Conservation (phyloP, 768 basidiomycete genomes). For the Boletus speciosus region DNA sequence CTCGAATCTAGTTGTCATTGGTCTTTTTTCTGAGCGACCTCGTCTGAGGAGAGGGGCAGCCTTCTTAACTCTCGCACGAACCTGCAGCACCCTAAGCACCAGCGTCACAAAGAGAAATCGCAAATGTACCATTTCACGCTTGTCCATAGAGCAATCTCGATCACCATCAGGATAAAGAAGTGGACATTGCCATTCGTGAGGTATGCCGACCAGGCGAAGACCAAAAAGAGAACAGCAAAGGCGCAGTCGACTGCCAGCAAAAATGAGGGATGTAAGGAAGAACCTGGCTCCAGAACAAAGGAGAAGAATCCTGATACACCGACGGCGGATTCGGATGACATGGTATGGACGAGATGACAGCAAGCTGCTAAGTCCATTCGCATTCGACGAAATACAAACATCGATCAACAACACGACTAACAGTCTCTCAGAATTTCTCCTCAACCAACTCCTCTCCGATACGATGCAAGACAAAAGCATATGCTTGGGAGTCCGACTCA, state of each 20-base stretch:
- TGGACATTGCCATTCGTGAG: conserved; percentile 66
- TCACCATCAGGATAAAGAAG: conserved; percentile 59
- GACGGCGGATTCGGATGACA: conserved; percentile 22
- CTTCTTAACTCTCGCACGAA: conserved; percentile 62
- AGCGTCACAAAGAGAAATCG: neutral
- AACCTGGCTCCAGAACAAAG: conserved; percentile 68
- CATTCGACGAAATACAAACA: conserved; percentile 12
- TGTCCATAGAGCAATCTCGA: conserved; percentile 70
- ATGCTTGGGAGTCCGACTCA: neutral
- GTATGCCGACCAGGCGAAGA: conserved; percentile 56
- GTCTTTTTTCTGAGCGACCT: conserved; percentile 22
- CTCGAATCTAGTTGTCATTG: conserved; percentile 12
- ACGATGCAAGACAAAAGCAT: conserved; percentile 14
- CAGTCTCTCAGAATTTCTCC: neutral
- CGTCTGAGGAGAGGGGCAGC: conserved; percentile 22
- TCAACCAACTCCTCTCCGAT: neutral
- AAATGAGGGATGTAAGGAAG: conserved; percentile 70
- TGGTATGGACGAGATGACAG: conserved; percentile 1
- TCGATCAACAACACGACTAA: conserved; percentile 7
- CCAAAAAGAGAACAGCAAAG: conserved; percentile 53
- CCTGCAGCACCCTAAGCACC: conserved; percentile 39
- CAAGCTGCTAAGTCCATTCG: neutral
- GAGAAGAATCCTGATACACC: conserved; percentile 39
- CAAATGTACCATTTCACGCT: conserved; percentile 72
- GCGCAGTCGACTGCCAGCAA: conserved; percentile 59